phyloP scores from a whole-genome alignment of 441 rosid species.

The Croton setiger region DNA sequence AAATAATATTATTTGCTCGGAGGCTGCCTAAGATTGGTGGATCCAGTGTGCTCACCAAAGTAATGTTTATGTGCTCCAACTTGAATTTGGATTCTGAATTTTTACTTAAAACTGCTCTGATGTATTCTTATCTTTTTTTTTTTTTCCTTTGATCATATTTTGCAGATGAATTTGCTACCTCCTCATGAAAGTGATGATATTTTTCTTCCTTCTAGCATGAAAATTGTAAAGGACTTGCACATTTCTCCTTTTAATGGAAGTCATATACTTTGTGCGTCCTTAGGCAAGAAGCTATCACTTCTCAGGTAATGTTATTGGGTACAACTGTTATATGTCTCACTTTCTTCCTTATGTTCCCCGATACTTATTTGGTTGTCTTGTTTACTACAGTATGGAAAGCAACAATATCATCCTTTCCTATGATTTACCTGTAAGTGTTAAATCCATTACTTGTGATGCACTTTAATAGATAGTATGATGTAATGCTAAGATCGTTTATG shows the following conservation, averaged over 20 bases:
- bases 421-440: conserved; percentile 62
- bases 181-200: conserved; percentile 73
- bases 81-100: conserved; percentile 18
- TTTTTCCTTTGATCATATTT: conserved; percentile 20
- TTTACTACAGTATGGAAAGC: conserved; percentile 59
- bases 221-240: conserved; percentile 68
- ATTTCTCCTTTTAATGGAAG: conserved; percentile 56
- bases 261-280: conserved; percentile 66
- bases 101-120: conserved; percentile 11
- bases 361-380: conserved; percentile 20
- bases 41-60: conserved; percentile 61
- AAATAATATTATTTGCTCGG: conserved; percentile 53
- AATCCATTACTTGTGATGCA: conserved; percentile 1
- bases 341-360: conserved; percentile 3
- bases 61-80: conserved; percentile 30
- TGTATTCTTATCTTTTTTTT: too few relatives aligned
- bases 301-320: conserved; percentile 43
- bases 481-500: conserved; percentile 2
- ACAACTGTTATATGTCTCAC: conserved; percentile 7
- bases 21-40: conserved; percentile 59
- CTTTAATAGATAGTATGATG: conserved; percentile 11
- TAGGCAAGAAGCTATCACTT: conserved; percentile 74
- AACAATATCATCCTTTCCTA: conserved; percentile 59
- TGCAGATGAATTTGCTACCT: conserved; percentile 63
- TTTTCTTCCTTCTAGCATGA: conserved; percentile 49